Evolutionary conservation across 805 yeast species (phyloP), one percentile per base, ranked within the genome.

Genomic region (Citeromyces matritensis): DNA sequence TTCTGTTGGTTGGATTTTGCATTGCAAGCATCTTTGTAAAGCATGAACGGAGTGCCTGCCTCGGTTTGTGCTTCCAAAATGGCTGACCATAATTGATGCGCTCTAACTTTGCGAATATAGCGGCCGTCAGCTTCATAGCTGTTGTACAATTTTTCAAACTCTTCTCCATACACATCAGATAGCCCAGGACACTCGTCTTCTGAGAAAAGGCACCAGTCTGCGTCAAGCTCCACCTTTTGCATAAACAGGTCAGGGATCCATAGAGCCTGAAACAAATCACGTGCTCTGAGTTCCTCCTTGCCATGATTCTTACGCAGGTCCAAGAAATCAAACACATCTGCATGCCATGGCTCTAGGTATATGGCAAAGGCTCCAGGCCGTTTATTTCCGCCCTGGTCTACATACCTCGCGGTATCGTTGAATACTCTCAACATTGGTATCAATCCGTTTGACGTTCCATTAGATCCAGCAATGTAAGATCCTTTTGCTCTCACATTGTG

Each of bases 311-410:
- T 86, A 47, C 91, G 71, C 41, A 88, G 62, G 36, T 86, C 88
- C 33, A 88, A 54, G 45, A 88, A 78, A 37, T 81, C 94, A 51
- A 83, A 79, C 24, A 88, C 65, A 45, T 88, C 98, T 8, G 80
- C 70, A 50, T 88, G 98, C 98, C 98, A 88, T 34, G 98, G 96
- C 57, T 88, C 98, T 24, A 88, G 53, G 55, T 86, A 88, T 24
- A 85, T 57, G 24, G 95, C 95, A 55, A 88, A 81, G 3, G 98
- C 98, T 39, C 97, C 97, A 0, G 98, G 98, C 47, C 98, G 66
- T 56, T 86, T 86, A 58, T 88, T 88, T 34, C 97, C 97, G 39
- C 98, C 98, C 63, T 88, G 98, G 47, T 88, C 97, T 27, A 88
- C 97, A 48, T 86, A 88, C 43, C 95, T 71, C 12, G 98, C 97